Evolutionary conservation across 2,329 filamentous ascomycete species (phyloP), one percentile per base, ranked within the genome.

Genomic region (Fusarium nurragi): DNA sequence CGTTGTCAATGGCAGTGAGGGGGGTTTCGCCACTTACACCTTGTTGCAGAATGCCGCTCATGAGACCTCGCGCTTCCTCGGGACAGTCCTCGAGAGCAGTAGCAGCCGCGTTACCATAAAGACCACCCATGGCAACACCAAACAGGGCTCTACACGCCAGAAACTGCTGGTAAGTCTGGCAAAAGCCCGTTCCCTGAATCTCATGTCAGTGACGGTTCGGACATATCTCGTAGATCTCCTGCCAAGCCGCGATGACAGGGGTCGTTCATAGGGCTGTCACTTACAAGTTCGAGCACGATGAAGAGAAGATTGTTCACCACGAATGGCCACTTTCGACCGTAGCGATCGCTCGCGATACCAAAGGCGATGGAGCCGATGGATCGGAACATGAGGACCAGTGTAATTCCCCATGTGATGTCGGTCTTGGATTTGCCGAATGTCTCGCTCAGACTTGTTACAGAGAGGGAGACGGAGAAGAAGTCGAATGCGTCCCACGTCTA

Each of bases 91-190:
- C 92, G 11, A 94, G 82, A 0, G 91, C 90, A 69, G 91, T 94
- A 6, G 91, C 90, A 11, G 90, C 90, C 3, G 90, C 90, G 70
- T 93, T 93, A 54, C 92, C 92, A 76, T 93, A 88, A 3, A 94
- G 68, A 66, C 91, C 92, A 36, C 92, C 92, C 91, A 94, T 94
- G 69, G 91, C 91, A 39, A 94, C 77, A 41, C 91, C 92, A 71
- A 94, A 94, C 4, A 94, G 79, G 38, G 88, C 87, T 37, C 92
- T 84, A 12, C 91, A 90, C 12, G 88, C 90, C 21, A 95, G 80
- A 72, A 94, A 94, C 67, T 91, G 86, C 45, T 80, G 71, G 70
- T 91, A 92, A 0, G 88, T 93, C 0, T 81, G 75, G 63, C 85
- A 85, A 73, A 91, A 93, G 55, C 90, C 90, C 34, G 90, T 92